Evolutionary conservation across 1,284 basidiomycete genomes (phyloP).

Genomic region (Cerrena zonata): DNA sequence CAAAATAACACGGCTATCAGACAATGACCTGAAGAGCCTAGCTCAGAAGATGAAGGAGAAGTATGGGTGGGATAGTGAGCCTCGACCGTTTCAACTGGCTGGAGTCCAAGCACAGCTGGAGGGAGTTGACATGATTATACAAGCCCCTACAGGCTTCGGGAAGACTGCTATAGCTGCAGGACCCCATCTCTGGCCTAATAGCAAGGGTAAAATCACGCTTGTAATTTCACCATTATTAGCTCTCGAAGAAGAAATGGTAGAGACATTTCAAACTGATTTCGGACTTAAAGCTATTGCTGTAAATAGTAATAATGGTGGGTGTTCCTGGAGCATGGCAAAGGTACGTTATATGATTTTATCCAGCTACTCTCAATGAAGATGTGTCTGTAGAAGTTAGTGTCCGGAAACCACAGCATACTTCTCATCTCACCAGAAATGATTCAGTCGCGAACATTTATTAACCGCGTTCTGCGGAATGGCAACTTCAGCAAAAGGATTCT

Average conservation of each 20-base stretch:
- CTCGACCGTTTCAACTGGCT: constrained; percentile 8
- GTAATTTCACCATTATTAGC: constrained; percentile 33
- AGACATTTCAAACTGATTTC: constrained; percentile 25
- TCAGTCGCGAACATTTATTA: constrained; percentile 28
- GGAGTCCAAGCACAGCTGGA: constrained; percentile 22
- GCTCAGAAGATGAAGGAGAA: neutral
- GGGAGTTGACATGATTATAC: constrained; percentile 24
- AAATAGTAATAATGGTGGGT: constrained; percentile 29
- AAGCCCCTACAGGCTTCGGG: constrained; percentile 31
- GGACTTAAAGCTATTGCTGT: constrained; percentile 27
- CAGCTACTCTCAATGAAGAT: constrained; percentile 3
- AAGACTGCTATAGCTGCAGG: constrained; percentile 32
- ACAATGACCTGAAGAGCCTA: neutral
- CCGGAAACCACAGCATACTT: constrained; percentile 29
- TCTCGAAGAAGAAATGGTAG: constrained; percentile 35
- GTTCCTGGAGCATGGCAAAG: constrained; percentile 17
- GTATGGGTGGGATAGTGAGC: constrained; percentile 4
- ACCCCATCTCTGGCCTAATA: constrained; percentile 22
- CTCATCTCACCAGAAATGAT: constrained; percentile 37
- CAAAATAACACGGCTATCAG: neutral
- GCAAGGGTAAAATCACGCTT: constrained; percentile 25
- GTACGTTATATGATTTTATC: constrained; percentile 12
- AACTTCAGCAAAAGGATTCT: constrained; percentile 22
- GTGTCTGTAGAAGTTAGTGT: constrained; percentile 23
- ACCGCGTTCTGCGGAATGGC: constrained; percentile 26